A percentile compares a stretch with the other conserved stretches of the same genome.
Conservation (phyloP, 192 early-diverging fungal species). For the Umbelopsis ramanniana region DNA sequence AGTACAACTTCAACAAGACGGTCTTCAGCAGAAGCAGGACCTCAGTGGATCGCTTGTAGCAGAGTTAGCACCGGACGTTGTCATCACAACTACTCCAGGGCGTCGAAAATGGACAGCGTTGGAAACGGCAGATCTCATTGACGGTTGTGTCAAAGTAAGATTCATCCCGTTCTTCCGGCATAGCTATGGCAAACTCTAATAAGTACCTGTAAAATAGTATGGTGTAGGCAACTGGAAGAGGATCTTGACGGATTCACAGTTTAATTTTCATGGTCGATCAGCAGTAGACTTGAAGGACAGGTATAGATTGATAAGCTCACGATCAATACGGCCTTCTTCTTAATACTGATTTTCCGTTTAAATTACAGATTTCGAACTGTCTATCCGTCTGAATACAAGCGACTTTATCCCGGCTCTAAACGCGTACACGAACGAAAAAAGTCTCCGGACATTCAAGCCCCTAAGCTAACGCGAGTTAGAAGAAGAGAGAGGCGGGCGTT, state of each 20-base stretch:
- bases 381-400: slow-evolving; percentile 31
- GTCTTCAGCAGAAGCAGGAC: not conserved
- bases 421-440: slow-evolving; percentile 26
- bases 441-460: slow-evolving; percentile 27
- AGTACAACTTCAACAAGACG: not conserved
- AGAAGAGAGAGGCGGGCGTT: slow-evolving; percentile 23
- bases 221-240: slow-evolving; percentile 35
- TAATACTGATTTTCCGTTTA: no score
- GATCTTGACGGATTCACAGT: slow-evolving; percentile 29
- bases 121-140: slow-evolving; percentile 30
- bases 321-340: no score
- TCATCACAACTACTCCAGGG: slow-evolving; percentile 3
- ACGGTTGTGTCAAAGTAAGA: slow-evolving; percentile 31
- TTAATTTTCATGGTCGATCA: slow-evolving; percentile 22
- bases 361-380: slow-evolving; percentile 24
- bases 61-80: slow-evolving; percentile 10
- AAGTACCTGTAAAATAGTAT: slow-evolving; percentile 18
- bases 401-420: slow-evolving; percentile 26
- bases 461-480: slow-evolving; percentile 20
- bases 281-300: slow-evolving; percentile 32
- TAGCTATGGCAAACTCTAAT: not conserved
- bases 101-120: slow-evolving; percentile 29
- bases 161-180: not conserved
- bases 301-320: not conserved
- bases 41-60: not conserved